A percentile compares a stretch with the other conserved stretches of the same genome.
These are phyloP conservation scores for Fraxinus baroniana DNA, from an alignment of 305 asterid species.

Conservation along the genomic window DNA sequence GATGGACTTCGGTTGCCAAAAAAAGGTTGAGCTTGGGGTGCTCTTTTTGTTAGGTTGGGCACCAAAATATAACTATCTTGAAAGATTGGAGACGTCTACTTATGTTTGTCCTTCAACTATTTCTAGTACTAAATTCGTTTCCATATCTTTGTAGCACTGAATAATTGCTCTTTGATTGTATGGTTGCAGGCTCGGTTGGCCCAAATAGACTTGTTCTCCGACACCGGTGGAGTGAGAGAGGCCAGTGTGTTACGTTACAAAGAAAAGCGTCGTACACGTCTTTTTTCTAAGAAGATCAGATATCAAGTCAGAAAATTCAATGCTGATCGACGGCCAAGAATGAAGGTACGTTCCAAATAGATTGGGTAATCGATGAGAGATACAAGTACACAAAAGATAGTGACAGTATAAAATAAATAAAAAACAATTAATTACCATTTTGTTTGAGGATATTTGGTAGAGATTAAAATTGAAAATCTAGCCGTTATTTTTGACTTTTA, in stretches of 20 bases:
- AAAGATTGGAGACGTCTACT: background rate
- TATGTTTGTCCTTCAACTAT: background rate
- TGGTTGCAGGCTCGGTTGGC: conserved; percentile 66
- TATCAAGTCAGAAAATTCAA: conserved; percentile 82
- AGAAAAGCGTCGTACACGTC: conserved; percentile 69
- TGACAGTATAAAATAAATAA: background rate
- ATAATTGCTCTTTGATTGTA: background rate
- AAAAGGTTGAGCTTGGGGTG: background rate
- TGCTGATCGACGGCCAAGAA: conserved; percentile 84
- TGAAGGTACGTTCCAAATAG: conserved; percentile 52
- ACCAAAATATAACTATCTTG: background rate
- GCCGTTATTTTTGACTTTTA: too few species aligned
- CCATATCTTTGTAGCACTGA: background rate
- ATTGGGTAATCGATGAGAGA: background rate
- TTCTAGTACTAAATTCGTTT: background rate
- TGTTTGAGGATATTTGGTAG: too few species aligned
- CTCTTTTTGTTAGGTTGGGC: background rate
- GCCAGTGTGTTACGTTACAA: conserved; percentile 79
- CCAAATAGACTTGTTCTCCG: conserved; percentile 70
- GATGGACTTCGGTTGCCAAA: background rate
- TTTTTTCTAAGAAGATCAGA: conserved; percentile 74
- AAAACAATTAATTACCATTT: background rate
- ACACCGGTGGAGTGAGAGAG: conserved; percentile 54
- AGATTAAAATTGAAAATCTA: too few species aligned
- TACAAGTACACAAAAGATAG: background rate